phyloP scores from a whole-genome alignment of 2,329 filamentous ascomycete species.

The Raffaelea ambrosiae region DNA sequence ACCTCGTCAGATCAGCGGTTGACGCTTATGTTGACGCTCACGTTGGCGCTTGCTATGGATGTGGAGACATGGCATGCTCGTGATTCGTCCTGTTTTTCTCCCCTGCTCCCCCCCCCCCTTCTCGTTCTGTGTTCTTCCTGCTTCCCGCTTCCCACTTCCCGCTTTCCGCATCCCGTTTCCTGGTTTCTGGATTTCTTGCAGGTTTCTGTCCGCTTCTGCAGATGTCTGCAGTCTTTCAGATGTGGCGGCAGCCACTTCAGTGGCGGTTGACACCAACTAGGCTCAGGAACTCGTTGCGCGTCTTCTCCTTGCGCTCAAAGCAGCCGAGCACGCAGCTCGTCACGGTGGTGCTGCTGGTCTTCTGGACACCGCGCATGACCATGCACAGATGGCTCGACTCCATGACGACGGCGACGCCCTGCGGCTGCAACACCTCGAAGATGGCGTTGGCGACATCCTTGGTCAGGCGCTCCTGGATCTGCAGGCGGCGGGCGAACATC shows the following conservation, averaged over 20 bases:
- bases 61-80: no score
- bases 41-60: no score
- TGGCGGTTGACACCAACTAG: constrained; percentile 54
- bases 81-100: neutral
- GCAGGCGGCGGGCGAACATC: constrained; percentile 88
- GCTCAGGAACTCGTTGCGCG: constrained; percentile 89
- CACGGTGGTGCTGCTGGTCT: constrained; percentile 77
- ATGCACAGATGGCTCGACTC: constrained; percentile 95
- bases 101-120: neutral
- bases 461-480: constrained; percentile 93
- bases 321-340: constrained; percentile 97
- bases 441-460: constrained; percentile 94
- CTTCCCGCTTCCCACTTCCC: no score
- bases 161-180: neutral
- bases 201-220: neutral
- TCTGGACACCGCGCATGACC: constrained; percentile 98
- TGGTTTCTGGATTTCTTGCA: neutral
- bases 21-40: no score
- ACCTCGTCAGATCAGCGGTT: no score
- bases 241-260: no score
- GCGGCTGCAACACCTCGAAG: constrained; percentile 84
- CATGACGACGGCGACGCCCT: constrained; percentile 95
- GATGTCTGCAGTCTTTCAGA: no score
- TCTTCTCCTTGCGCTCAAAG: constrained; percentile 88
- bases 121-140: no score